Conservation (phyloP, 257 asterid genomes). For the Solanum sitiens region DNA sequence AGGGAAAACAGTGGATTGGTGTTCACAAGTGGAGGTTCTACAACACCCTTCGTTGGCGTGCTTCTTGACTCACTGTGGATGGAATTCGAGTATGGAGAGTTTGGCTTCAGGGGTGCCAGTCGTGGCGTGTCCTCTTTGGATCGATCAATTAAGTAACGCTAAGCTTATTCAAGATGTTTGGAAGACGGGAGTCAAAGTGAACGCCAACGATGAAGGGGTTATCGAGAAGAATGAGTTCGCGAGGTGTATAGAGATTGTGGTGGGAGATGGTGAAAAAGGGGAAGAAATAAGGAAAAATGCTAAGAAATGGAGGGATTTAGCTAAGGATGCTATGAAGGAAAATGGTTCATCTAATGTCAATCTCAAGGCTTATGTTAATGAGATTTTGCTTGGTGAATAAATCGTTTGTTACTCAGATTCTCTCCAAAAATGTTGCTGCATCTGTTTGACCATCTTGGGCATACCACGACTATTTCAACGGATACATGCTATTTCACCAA, state of each 20-base stretch:
- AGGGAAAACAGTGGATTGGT: slow-evolving; percentile 13
- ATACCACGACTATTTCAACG: not conserved
- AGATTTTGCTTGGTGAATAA: slow-evolving; percentile 1
- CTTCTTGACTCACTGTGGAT: slow-evolving; percentile 12
- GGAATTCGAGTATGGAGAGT: slow-evolving; percentile 19
- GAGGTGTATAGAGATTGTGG: slow-evolving; percentile 12
- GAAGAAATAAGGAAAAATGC: slow-evolving; percentile 2
- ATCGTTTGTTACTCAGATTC: not conserved
- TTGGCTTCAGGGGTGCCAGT: slow-evolving; percentile 11
- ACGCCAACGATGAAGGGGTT: not conserved
- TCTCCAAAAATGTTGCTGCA: not conserved
- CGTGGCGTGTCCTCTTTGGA: slow-evolving; percentile 15
- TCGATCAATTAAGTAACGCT: slow-evolving; percentile 3
- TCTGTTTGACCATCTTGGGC: not conserved
- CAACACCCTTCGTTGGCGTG: slow-evolving; percentile 4
- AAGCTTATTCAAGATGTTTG: slow-evolving; percentile 13
- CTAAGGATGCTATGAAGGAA: slow-evolving; percentile 9
- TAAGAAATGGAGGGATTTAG: slow-evolving; percentile 10
- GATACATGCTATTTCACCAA: not conserved
- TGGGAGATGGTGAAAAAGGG: not conserved
- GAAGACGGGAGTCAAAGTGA: slow-evolving; percentile 3
- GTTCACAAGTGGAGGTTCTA: slow-evolving; percentile 9
- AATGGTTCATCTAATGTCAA: slow-evolving; percentile 11
- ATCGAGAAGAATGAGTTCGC: slow-evolving; percentile 6
- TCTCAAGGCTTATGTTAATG: slow-evolving; percentile 1